Conservation (phyloP, 1,284 basidiomycete species). For the Lentinula novae-zelandiae region DNA sequence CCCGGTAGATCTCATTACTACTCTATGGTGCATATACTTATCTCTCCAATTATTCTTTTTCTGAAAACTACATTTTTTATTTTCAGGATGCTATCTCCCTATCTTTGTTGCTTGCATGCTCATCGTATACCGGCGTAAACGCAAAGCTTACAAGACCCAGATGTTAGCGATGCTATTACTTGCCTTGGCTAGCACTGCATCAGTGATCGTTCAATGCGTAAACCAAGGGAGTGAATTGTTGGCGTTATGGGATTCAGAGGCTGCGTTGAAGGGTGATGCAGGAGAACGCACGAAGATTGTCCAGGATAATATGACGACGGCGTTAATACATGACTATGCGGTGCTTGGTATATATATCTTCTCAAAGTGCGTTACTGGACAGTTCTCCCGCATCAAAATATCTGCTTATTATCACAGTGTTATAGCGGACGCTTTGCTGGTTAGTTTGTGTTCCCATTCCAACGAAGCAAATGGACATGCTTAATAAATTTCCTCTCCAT, state of each 20-base stretch:
- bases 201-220: neutral
- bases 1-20: neutral
- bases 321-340: neutral
- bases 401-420: neutral
- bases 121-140: slow-evolving; percentile 3
- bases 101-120: slow-evolving; percentile 3
- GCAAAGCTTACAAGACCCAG: neutral
- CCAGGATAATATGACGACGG: neutral
- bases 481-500: neutral
- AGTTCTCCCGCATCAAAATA: neutral
- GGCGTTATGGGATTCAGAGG: neutral
- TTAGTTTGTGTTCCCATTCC: neutral
- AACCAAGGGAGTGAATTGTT: neutral
- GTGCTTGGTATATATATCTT: slow-evolving; percentile 8
- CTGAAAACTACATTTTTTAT: neutral
- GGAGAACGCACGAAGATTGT: neutral
- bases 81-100: slow-evolving; percentile 6
- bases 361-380: neutral
- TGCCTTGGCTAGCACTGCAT: neutral
- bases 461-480: too few species aligned
- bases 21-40: neutral
- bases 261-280: neutral
- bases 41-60: neutral
- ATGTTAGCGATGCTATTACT: slow-evolving; percentile 1
- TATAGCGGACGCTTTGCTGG: slow-evolving; percentile 2